Evolutionary conservation across 78 protist species (phyloP), one percentile per base, ranked within the genome.

Genomic region (Trichosphaerium sp.): DNA sequence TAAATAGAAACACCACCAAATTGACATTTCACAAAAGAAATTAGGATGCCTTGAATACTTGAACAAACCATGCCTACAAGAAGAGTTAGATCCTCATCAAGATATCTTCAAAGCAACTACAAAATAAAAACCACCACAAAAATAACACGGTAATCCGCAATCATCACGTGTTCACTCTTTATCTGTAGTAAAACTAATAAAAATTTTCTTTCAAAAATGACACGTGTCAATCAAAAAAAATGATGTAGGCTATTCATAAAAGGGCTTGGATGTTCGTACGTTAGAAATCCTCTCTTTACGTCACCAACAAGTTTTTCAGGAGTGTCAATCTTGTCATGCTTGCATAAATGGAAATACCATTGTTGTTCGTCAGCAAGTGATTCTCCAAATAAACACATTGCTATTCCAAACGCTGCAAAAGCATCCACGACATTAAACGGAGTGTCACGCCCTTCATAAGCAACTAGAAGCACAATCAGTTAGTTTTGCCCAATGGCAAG

Each of bases 1-100:
- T 10, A 62, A 25, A 61, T 64, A 74, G 31, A 74, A 60, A 55
- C 62, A 21, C 64, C 66, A 41, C 80, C 80, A 74, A 5, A 74
- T 49, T 25, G 52, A n/a, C 66, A 54, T 40, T 65, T 74, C 80
- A 29, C 62, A 40, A 26, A 61, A 64, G 71, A 34, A 51, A n/a
- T 74, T 74, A 10, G 71, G 69, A 38, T 74, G 80, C 34, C 80
- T 40, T 32, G 48, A 21, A 49, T n/a, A 51, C 28, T 48, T 44
- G 31, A n/a, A 74, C 23, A 74, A 57, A 6, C 80, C 78, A 3
- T 3, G 3, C 12, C 23, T 4, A 11, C 6, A 7, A 28, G 62
- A 61, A 5, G 65, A 58, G 25, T 10, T 60, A 32, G 29, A 35
- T 10, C 6, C 10, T 10, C 10, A 54, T 54, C 59, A 54, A 10